These are phyloP conservation scores for Flaveria ramosissima DNA, from an alignment of 129 eudicot genomes.

Conservation along the genomic window DNA sequence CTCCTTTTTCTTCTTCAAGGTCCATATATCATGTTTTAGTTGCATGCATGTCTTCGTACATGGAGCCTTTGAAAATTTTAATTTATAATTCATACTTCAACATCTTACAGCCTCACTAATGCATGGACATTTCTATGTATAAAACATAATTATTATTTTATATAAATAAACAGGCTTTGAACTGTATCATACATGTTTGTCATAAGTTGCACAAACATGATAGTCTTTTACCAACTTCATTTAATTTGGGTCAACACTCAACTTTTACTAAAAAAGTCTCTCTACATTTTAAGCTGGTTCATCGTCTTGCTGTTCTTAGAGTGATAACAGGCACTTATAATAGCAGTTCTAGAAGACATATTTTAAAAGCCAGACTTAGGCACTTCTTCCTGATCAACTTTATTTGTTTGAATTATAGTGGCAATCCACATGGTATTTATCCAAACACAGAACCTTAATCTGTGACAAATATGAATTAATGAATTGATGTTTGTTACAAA, in stretches of 20 bases:
- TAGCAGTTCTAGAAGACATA: not conserved
- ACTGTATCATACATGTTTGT: not conserved
- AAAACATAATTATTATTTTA: not conserved
- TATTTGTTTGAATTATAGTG: not conserved
- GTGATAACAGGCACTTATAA: not conserved
- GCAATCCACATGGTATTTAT: not conserved
- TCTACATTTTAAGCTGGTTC: not conserved
- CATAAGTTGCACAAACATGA: not conserved
- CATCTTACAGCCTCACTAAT: not conserved
- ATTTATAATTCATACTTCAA: not conserved
- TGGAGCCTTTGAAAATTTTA: not conserved
- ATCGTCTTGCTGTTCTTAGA: not conserved
- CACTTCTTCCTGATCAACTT: constrained; percentile 9
- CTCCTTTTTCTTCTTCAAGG: not conserved
- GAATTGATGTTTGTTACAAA: not conserved
- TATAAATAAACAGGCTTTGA: not conserved
- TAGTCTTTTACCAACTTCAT: not conserved
- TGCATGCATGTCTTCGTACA: not conserved
- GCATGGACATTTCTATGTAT: not conserved
- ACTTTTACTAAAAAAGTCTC: not conserved
- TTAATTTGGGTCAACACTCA: not conserved
- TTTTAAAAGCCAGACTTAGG: not conserved
- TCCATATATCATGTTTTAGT: not conserved
- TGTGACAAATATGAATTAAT: not conserved
- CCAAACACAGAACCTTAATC: constrained; percentile 4